Evolutionary conservation across 2,329 filamentous ascomycete species (phyloP).

Genomic region (Blastomyces percursus): DNA sequence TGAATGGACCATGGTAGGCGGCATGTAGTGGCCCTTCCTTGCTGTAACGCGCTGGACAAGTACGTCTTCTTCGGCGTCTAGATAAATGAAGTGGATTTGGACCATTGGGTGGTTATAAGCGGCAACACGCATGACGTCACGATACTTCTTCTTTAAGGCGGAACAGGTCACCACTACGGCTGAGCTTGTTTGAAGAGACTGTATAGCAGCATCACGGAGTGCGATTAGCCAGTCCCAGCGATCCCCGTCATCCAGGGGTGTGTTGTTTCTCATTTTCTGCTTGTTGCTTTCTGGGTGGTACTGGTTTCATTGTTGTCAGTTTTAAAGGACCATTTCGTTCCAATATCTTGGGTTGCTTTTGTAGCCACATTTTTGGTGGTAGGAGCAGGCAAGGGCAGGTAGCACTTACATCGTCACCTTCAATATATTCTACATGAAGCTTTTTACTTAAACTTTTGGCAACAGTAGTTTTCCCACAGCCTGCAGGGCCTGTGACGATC

Average conservation of each 20-base stretch:
- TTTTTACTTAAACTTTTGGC: conserved; percentile 52
- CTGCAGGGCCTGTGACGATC: conserved; percentile 68
- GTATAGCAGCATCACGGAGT: conserved; percentile 54
- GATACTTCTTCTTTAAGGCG: conserved; percentile 92
- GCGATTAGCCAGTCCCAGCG: conserved; percentile 94
- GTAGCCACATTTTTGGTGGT: neutral
- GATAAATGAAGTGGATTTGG: conserved; percentile 86
- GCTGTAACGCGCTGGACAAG: conserved; percentile 63
- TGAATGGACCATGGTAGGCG: conserved; percentile 85
- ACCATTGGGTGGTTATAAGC: conserved; percentile 62
- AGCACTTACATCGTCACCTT: conserved; percentile 61
- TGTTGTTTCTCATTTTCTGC: conserved; percentile 79
- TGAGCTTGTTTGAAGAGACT: conserved; percentile 38
- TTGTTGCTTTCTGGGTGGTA: conserved; percentile 56
- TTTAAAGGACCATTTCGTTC: neutral
- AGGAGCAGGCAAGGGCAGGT: neutral
- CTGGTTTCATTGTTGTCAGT: conserved; percentile 19
- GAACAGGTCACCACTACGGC: conserved; percentile 95
- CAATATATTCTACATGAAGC: conserved; percentile 59
- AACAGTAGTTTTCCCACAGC: conserved; percentile 68
- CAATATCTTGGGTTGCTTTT: neutral
- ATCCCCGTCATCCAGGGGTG: conserved; percentile 80
- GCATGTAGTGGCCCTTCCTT: conserved; percentile 87
- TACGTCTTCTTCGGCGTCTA: conserved; percentile 64
- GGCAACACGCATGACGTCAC: conserved; percentile 76